Evolutionary conservation across 345 rosid genomes (phyloP), one percentile per base, ranked within the genome.

Genomic region (Limnanthes douglasii): DNA sequence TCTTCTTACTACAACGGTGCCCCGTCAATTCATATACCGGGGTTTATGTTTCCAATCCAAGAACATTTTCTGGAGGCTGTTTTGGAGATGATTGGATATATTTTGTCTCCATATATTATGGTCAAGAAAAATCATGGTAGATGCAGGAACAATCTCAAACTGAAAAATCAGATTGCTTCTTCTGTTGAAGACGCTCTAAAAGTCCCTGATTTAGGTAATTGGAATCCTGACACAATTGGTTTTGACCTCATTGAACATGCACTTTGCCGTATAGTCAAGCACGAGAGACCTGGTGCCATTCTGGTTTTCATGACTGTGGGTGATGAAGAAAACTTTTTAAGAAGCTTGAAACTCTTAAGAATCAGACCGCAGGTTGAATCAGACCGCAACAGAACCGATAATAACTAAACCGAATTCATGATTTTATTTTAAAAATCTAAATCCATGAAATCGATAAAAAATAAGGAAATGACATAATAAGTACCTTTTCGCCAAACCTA

Each of bases 301-400:
- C 53, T 90, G 67, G 92, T 90, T 49, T 90, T 90, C 46, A 84
- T 90, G 98, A 90, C 98, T 34, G 98, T 95, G 44, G 84, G 96
- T 95, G 98, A 84, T 65, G 98, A 90, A 56, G 84, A 84, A 43
- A 84, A 80, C 68, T 68, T 82, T 23, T 62, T 83, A 60, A 88
- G 83, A 70, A 88, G 66, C 84, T 88, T n/a, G 73, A 68, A 47
- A 62, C 75, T 61, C 71, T n/a, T n/a, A n/a, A n/a, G n/a, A n/a
- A n/a, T n/a, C n/a, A n/a, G n/a, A n/a, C n/a, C n/a, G n/a, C n/a
- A n/a, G n/a, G n/a, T n/a, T n/a, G n/a, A n/a, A n/a, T n/a, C n/a
- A n/a, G n/a, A n/a, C n/a, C n/a, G n/a, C n/a, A n/a, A n/a, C n/a
- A n/a, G n/a, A n/a, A n/a, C n/a, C n/a, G n/a, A n/a, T n/a, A n/a